Conservation (phyloP, 2,329 filamentous ascomycete species). For the Orbilia brochopaga region DNA sequence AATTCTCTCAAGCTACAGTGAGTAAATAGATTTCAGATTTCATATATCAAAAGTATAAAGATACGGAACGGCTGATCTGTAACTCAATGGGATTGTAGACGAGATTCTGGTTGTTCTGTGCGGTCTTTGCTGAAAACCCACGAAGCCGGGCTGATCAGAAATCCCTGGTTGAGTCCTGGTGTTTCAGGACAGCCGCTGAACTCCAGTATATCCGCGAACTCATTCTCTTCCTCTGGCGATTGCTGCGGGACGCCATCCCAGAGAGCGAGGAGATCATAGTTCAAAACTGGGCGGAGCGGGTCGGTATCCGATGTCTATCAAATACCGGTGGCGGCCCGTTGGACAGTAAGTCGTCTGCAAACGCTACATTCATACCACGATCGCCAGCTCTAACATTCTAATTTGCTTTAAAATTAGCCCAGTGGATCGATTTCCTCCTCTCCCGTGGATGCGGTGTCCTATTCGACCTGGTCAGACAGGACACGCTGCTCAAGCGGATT, state of each 20-base stretch:
- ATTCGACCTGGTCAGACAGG: constrained; percentile 41
- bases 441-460: constrained; percentile 47
- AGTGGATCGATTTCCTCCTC: constrained; percentile 48
- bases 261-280: constrained; percentile 41
- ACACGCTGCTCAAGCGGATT: constrained; percentile 42
- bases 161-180: constrained; percentile 50
- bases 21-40: not conserved
- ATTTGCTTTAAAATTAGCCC: constrained; percentile 25
- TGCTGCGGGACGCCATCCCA: constrained; percentile 34
- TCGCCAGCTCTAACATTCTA: not conserved
- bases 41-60: not conserved
- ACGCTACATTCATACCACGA: not conserved
- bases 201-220: constrained; percentile 46
- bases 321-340: constrained; percentile 25
- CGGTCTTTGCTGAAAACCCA: constrained; percentile 42
- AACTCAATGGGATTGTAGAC: constrained; percentile 2
- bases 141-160: constrained; percentile 46
- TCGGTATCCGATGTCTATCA: constrained; percentile 40
- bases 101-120: constrained; percentile 46
- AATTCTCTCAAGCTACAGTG: constrained; percentile 47
- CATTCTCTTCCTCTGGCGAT: constrained; percentile 45
- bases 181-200: constrained; percentile 44
- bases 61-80: not conserved
- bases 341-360: constrained; percentile 25
- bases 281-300: constrained; percentile 41